These are phyloP conservation scores for Alnus glutinosa DNA, from an alignment of 306 rosid genomes.

Conservation along the genomic window DNA sequence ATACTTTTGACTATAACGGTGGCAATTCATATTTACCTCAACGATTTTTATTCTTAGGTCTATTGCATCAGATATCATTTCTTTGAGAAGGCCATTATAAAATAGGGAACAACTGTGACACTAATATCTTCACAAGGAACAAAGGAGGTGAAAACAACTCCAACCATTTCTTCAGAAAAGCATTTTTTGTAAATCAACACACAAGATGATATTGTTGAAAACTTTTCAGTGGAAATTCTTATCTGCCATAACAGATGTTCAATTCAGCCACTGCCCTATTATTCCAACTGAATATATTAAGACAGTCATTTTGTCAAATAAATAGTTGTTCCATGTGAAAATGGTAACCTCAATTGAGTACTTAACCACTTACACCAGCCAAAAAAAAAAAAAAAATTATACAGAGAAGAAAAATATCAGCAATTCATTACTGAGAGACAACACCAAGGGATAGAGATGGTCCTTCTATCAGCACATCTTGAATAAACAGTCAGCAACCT, in stretches of 20 bases:
- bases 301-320: neutral
- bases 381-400: neutral
- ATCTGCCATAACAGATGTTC: neutral
- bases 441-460: neutral
- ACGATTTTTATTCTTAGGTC: neutral
- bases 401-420: slow-evolving; percentile 18
- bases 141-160: neutral
- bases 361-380: neutral
- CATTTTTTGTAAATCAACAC: neutral
- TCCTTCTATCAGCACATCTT: slow-evolving; percentile 25
- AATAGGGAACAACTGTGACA: neutral
- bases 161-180: neutral
- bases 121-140: neutral
- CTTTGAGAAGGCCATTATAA: neutral
- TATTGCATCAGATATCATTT: neutral
- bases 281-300: neutral
- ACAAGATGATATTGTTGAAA: neutral
- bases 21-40: neutral
- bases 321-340: neutral
- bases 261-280: neutral
- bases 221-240: neutral
- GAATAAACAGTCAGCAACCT: slow-evolving; percentile 20
- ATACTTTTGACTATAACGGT: neutral
- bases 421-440: slow-evolving; percentile 22
- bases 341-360: neutral